phyloP scores from a whole-genome alignment of 2,329 filamentous ascomycete species.

The Colletotrichum phormii region DNA sequence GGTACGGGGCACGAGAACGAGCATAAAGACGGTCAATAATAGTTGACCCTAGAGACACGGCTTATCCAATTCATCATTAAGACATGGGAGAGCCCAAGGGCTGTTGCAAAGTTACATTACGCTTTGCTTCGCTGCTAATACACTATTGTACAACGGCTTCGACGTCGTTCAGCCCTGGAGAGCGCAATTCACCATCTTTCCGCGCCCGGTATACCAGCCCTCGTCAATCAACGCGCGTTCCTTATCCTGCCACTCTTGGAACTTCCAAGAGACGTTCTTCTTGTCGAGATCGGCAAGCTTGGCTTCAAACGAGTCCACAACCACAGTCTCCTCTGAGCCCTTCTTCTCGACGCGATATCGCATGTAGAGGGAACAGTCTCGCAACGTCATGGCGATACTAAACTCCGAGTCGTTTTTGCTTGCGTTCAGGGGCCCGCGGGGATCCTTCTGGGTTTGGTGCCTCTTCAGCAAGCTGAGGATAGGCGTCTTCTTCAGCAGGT shows the following conservation, averaged over 20 bases:
- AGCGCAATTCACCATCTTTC: conserved; percentile 32
- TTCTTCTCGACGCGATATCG: conserved; percentile 46
- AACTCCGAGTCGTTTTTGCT: conserved; percentile 60
- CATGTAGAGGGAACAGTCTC: conserved; percentile 82
- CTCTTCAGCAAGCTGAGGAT: conserved; percentile 10
- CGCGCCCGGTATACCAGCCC: conserved; percentile 70
- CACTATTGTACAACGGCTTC: conserved; percentile 8
- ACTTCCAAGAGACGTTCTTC: conserved; percentile 76
- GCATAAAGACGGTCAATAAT: neutral
- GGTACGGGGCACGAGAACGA: neutral
- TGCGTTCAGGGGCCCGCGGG: conserved; percentile 55
- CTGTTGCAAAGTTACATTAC: conserved; percentile 6
- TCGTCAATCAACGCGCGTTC: conserved; percentile 73
- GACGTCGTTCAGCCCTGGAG: conserved; percentile 1
- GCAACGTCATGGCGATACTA: conserved; percentile 80
- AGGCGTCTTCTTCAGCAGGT: conserved; percentile 1
- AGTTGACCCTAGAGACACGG: neutral
- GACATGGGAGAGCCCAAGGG: too few relatives aligned
- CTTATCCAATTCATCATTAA: too few relatives aligned
- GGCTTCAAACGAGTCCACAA: conserved; percentile 56
- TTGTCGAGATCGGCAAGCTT: conserved; percentile 82
- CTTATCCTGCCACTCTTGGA: conserved; percentile 74
- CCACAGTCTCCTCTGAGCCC: neutral
- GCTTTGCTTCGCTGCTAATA: conserved; percentile 15
- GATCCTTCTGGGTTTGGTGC: conserved; percentile 56